These are phyloP conservation scores for Candida frijolesensis DNA, from an alignment of 1,139 yeast species.

Conservation along the genomic window DNA sequence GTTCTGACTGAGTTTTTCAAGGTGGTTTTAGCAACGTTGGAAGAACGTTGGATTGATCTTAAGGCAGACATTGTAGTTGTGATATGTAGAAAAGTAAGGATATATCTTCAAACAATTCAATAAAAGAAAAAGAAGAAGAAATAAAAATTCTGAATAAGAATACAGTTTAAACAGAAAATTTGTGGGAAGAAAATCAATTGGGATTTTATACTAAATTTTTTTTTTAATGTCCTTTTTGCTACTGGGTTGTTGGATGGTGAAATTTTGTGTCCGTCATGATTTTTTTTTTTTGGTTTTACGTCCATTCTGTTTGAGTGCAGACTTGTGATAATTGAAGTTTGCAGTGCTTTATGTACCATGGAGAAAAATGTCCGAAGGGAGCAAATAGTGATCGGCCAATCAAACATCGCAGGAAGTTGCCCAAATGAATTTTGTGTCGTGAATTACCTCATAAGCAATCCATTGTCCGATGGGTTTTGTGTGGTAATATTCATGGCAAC, in stretches of 20 bases:
- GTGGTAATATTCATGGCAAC: not conserved
- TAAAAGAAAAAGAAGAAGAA: slow-evolving; percentile 6
- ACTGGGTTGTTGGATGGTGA: not conserved
- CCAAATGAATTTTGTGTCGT: slow-evolving; percentile 1
- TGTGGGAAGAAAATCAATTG: slow-evolving; percentile 6
- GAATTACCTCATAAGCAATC: not conserved
- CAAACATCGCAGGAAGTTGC: not conserved
- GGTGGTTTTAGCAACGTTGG: slow-evolving; percentile 35
- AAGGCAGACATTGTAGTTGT: slow-evolving; percentile 36
- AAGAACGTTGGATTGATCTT: slow-evolving; percentile 42
- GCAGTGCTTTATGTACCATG: not conserved
- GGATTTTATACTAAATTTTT: slow-evolving; percentile 7
- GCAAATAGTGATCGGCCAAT: not conserved
- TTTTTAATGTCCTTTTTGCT: not conserved
- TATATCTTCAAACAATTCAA: not conserved
- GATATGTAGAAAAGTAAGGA: slow-evolving; percentile 1
- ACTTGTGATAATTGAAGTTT: not conserved
- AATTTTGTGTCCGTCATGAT: slow-evolving; percentile 2
- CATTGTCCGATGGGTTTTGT: not conserved
- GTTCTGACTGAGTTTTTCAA: slow-evolving; percentile 36
- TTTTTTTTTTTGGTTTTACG: not conserved
- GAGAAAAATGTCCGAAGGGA: slow-evolving; percentile 4
- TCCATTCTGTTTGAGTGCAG: too few species aligned
- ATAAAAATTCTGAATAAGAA: not conserved
- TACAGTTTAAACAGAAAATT: not conserved